phyloP scores from a whole-genome alignment of 495 filamentous ascomycete genomes.

The Talaromyces liani region DNA sequence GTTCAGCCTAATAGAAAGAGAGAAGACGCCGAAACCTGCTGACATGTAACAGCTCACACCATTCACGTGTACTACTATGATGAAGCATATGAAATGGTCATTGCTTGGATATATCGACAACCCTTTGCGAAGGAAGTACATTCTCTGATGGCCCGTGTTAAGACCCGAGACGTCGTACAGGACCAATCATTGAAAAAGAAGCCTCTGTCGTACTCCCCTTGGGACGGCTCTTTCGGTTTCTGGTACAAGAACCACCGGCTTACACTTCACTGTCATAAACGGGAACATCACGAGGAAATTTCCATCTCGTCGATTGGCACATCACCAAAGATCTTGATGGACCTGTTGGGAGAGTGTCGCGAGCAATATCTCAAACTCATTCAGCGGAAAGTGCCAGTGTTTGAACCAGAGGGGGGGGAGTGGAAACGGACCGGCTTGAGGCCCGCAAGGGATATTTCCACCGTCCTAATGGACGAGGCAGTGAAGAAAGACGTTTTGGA shows the following conservation, averaged over 20 bases:
- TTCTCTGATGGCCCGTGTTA: slow-evolving; percentile 17
- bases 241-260: slow-evolving; percentile 20
- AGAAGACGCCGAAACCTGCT: slow-evolving; percentile 11
- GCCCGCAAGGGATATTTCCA: neutral
- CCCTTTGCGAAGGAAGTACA: slow-evolving; percentile 17
- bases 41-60: slow-evolving; percentile 19
- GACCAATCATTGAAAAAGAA: slow-evolving; percentile 17
- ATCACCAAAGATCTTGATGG: slow-evolving; percentile 13
- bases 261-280: slow-evolving; percentile 15
- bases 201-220: slow-evolving; percentile 21
- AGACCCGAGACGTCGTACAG: slow-evolving; percentile 10
- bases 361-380: slow-evolving; percentile 15
- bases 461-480: slow-evolving; percentile 7
- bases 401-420: slow-evolving; percentile 3
- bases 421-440: slow-evolving; percentile 6
- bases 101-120: too few relatives aligned
- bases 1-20: slow-evolving; percentile 13
- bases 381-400: slow-evolving; percentile 7
- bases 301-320: neutral
- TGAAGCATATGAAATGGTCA: slow-evolving; percentile 23
- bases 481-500: slow-evolving; percentile 10
- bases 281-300: slow-evolving; percentile 11
- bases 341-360: slow-evolving; percentile 15
- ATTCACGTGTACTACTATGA: slow-evolving; percentile 21
- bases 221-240: slow-evolving; percentile 20